A percentile compares a stretch with the other conserved stretches of the same genome.
Conservation (phyloP, 306 rosid species). For the Styphnolobium japonicum region DNA sequence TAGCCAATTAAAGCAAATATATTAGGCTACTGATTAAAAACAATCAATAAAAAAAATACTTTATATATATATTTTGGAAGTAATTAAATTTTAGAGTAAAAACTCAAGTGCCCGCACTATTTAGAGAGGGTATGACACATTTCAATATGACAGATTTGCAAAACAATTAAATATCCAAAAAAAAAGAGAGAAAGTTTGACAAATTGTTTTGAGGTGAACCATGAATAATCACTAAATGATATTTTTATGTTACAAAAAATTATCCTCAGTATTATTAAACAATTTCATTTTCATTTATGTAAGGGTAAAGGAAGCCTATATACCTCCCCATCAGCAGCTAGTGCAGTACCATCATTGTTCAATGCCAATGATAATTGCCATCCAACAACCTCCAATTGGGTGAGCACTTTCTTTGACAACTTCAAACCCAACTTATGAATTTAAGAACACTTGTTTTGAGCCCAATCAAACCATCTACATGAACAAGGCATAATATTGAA, state of each 20-base stretch:
- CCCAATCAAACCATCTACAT: constrained; percentile 76
- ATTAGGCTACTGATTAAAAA: no score
- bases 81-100: no score
- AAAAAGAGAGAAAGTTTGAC: no score
- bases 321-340: constrained; percentile 94
- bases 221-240: no score
- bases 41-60: no score
- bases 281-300: not conserved
- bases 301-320: constrained; percentile 22
- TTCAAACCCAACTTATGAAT: constrained; percentile 45
- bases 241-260: not conserved
- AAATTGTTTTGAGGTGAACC: no score
- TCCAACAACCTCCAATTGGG: constrained; percentile 62
- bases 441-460: constrained; percentile 34
- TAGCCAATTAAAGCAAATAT: no score
- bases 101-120: no score
- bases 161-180: no score
- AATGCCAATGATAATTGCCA: constrained; percentile 80
- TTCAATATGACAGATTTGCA: no score
- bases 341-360: constrained; percentile 62
- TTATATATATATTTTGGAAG: no score
- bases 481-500: constrained; percentile 14
- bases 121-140: no score
- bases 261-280: constrained; percentile 1
- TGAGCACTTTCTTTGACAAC: constrained; percentile 47